Evolutionary conservation across 2,329 filamentous ascomycete genomes (phyloP).

Genomic region (Allantophomopsis cytisporea): DNA sequence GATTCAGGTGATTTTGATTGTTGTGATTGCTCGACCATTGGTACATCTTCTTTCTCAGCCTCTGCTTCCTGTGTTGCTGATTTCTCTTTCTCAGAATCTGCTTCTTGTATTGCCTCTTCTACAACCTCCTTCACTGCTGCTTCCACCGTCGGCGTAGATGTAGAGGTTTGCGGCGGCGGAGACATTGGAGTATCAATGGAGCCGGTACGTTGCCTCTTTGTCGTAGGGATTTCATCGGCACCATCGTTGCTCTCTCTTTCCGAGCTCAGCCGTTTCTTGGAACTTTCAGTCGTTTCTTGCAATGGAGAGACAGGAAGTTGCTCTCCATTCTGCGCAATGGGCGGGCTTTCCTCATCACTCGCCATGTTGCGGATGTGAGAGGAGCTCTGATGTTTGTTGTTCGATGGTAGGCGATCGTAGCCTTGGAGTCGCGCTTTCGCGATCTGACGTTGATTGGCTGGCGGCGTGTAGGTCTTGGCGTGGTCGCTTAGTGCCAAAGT

Average conservation of each 20-base stretch:
- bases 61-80: no score
- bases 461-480: conserved; percentile 1
- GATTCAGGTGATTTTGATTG: neutral
- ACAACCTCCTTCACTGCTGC: no score
- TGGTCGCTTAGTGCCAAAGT: conserved; percentile 1
- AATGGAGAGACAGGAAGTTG: no score
- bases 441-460: conserved; percentile 3
- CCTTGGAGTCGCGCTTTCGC: neutral
- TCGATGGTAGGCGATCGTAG: no score
- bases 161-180: neutral
- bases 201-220: conserved; percentile 1
- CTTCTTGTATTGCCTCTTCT: no score
- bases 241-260: neutral
- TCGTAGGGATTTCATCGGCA: neutral
- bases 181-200: neutral
- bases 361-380: neutral
- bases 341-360: no score
- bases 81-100: no score
- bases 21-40: neutral
- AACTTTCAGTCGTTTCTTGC: no score
- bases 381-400: neutral
- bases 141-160: no score
- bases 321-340: no score
- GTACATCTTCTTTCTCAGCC: conserved; percentile 1
- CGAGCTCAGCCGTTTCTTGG: neutral